Conservation (phyloP, 495 filamentous ascomycete species). For the Xylaria castorea region DNA sequence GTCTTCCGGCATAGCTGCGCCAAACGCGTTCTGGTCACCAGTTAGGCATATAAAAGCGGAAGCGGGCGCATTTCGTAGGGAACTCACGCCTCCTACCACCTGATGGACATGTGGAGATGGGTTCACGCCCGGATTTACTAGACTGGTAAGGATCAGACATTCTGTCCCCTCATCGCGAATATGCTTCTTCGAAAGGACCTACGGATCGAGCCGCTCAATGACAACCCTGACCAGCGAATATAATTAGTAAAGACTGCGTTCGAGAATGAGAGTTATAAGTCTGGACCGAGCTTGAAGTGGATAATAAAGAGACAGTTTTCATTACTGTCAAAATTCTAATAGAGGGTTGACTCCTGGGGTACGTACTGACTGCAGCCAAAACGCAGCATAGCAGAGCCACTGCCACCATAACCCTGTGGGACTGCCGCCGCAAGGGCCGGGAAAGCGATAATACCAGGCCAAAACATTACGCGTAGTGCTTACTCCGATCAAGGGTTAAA, state of each 20-base stretch:
- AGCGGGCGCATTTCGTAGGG: neutral
- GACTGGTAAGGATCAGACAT: conserved; percentile 16
- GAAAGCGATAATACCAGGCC: conserved; percentile 21
- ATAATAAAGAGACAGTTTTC: neutral
- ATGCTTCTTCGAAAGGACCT: neutral
- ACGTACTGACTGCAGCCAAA: conserved; percentile 36
- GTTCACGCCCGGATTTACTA: conserved; percentile 34
- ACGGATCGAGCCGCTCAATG: conserved; percentile 42
- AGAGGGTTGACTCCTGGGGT: neutral
- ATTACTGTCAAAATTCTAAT: neutral
- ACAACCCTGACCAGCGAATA: conserved; percentile 24
- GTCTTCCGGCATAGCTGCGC: conserved; percentile 30
- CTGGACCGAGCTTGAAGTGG: neutral
- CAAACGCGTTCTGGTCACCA: conserved; percentile 13
- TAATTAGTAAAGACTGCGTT: neutral
- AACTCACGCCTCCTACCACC: conserved; percentile 35
- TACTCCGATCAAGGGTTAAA: neutral
- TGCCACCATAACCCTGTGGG: conserved; percentile 21
- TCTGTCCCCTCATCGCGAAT: neutral
- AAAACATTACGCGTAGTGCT: conserved; percentile 17
- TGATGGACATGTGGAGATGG: conserved; percentile 41
- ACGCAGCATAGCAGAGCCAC: conserved; percentile 33
- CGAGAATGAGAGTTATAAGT: neutral
- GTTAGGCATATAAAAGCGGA: neutral
- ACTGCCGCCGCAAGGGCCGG: conserved; percentile 29